Evolutionary conservation across 1,139 yeast species (phyloP), one percentile per base, ranked within the genome.

Genomic region (Eremothecium cymbalariae): DNA sequence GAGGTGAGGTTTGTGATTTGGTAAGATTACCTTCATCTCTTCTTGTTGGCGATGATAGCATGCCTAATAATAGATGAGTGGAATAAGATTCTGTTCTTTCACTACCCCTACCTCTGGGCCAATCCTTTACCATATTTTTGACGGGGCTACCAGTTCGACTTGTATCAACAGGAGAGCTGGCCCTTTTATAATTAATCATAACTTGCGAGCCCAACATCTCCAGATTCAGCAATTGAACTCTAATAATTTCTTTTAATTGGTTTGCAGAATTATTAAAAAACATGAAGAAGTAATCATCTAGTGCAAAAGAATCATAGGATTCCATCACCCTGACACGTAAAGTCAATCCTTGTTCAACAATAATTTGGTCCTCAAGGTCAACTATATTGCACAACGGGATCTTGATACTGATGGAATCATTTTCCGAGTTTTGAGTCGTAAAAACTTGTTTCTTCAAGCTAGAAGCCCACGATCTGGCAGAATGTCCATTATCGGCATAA

Each of bases 391-490:
- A 70, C 17, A 82, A 55, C 0, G 97, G 96, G 6, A 88, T 73
- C 47, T 81, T 81, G 11, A 88, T 65, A 24, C 82, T 71, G 7
- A 85, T 94, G 42, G 79, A 78, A 46, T 79, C 79, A 13, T 78
- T 79, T 25, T 70, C 65, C 3, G 50, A 31, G 53, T 83, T 82
- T 32, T 82, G 66, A 33, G 80, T 70, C 6, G 86, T 68, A 57
- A 88, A 88, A 2, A 84, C 75, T 38, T 80, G 77, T 49, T 82
- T 83, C 43, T 83, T 82, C 32, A 88, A 60, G 12, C 72, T 64
- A 40, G 77, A 77, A 32, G 75, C 79, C 97, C 97, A 88, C 26
- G 76, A 72, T 38, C 81, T 67, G 0, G 96, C 96, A 5, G 78
- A 65, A 42, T 68, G 74, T 14, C 72, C 61, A 26, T 80, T 77